phyloP scores from a whole-genome alignment of 805 yeast species.

The Wickerhamomyces queroliae region DNA sequence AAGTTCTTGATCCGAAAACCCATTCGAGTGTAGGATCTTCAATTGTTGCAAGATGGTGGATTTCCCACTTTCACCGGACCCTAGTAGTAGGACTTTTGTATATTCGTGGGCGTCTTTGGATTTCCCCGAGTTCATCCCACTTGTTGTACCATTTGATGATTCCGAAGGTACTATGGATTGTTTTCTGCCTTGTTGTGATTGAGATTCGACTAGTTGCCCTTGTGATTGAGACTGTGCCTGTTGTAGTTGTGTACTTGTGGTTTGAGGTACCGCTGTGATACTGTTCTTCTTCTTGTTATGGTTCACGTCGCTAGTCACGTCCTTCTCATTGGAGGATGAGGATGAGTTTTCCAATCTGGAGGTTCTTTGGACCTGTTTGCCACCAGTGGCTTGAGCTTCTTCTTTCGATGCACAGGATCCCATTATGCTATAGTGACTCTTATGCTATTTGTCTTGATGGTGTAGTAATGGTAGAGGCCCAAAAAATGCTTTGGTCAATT shows the following conservation, averaged over 20 bases:
- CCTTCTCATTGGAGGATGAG: neutral
- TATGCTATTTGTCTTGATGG: no score
- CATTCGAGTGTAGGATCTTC: constrained; percentile 34
- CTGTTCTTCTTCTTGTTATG: neutral
- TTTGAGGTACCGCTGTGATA: neutral
- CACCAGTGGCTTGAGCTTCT: neutral
- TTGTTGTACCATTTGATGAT: constrained; percentile 8
- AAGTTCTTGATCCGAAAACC: constrained; percentile 50
- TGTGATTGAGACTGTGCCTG: neutral
- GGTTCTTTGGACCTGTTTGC: neutral
- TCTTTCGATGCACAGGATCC: neutral
- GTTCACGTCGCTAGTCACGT: neutral
- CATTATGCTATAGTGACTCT: neutral
- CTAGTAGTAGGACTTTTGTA: constrained; percentile 66
- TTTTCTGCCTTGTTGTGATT: constrained; percentile 7
- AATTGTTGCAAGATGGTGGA: constrained; percentile 41
- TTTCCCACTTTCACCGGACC: constrained; percentile 67
- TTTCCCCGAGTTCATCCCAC: neutral
- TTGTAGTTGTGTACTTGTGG: neutral
- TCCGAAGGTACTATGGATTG: constrained; percentile 19
- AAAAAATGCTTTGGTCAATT: neutral
- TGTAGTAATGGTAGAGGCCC: neutral
- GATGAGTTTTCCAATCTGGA: neutral
- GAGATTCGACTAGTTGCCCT: neutral
- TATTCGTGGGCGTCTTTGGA: constrained; percentile 36